A percentile compares a stretch with the other conserved stretches of the same genome.
phyloP scores from a whole-genome alignment of 768 basidiomycete genomes.

The Symmetrospora coprosmae region DNA sequence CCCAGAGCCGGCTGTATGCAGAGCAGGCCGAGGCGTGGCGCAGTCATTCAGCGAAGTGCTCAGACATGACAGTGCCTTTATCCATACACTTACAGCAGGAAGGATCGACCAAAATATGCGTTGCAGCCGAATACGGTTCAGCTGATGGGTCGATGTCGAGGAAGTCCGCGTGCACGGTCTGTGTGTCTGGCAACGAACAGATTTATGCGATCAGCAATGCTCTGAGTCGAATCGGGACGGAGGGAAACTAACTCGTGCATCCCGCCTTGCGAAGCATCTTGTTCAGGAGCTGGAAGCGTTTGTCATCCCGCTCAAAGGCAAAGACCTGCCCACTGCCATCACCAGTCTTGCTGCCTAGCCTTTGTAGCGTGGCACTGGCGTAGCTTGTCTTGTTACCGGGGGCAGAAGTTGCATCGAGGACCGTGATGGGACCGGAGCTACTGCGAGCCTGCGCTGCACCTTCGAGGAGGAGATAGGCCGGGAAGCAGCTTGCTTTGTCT shows the following conservation, averaged over 20 bases:
- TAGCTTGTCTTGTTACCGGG: constrained; percentile 98
- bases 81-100: constrained; percentile 94
- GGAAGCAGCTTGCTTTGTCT: constrained; percentile 96
- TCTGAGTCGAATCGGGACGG: background rate
- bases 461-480: constrained; percentile 70
- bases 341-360: constrained; percentile 65
- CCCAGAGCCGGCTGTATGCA: constrained; percentile 27
- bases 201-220: background rate
- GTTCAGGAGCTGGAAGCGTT: constrained; percentile 66
- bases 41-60: constrained; percentile 35
- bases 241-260: constrained; percentile 46
- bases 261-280: constrained; percentile 72
- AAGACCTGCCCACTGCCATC: constrained; percentile 45
- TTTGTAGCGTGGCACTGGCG: constrained; percentile 70
- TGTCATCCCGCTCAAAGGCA: constrained; percentile 77
- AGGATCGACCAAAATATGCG: constrained; percentile 86
- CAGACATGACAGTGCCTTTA: constrained; percentile 72
- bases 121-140: constrained; percentile 50
- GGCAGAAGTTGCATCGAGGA: constrained; percentile 72
- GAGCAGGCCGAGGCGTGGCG: background rate
- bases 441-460: constrained; percentile 36
- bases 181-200: constrained; percentile 43
- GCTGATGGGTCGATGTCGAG: constrained; percentile 58
- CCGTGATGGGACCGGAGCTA: background rate
- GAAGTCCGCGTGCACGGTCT: constrained; percentile 67